phyloP scores from a whole-genome alignment of 2,329 filamentous ascomycete genomes.

The Pseudogymnoascus sp. region DNA sequence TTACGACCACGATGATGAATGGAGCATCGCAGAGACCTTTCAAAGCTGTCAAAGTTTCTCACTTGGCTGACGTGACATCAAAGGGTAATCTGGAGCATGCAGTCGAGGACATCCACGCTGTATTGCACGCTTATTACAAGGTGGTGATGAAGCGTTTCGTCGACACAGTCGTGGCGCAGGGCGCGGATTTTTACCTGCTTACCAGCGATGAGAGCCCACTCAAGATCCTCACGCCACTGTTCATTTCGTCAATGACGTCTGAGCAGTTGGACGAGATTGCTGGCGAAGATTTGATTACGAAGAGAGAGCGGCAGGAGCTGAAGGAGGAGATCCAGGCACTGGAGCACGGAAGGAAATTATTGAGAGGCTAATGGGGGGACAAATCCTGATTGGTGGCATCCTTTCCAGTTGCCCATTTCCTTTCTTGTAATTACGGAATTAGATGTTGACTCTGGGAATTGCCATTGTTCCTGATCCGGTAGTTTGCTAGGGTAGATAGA shows the following conservation, averaged over 20 bases:
- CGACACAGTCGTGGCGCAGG: conserved; percentile 55
- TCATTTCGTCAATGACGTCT: conserved; percentile 40
- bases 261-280: conserved; percentile 49
- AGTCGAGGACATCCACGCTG: conserved; percentile 51
- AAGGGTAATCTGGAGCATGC: conserved; percentile 34
- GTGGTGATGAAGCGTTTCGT: conserved; percentile 55
- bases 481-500: too few relatives aligned
- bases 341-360: background rate
- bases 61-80: too few relatives aligned
- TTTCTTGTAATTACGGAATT: background rate
- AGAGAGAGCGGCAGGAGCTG: background rate
- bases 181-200: conserved; percentile 47
- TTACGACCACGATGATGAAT: too few relatives aligned
- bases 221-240: conserved; percentile 43
- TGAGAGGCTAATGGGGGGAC: background rate
- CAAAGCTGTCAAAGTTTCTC: too few relatives aligned
- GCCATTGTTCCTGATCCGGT: background rate
- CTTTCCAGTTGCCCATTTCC: background rate
- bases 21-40: too few relatives aligned
- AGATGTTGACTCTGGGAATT: background rate
- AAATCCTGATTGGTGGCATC: background rate
- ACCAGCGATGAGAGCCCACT: conserved; percentile 43
- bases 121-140: conserved; percentile 54
- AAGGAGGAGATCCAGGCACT: background rate
- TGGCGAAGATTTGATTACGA: conserved; percentile 41